phyloP scores from a whole-genome alignment of 345 rosid species.

The Heritiera littoralis region DNA sequence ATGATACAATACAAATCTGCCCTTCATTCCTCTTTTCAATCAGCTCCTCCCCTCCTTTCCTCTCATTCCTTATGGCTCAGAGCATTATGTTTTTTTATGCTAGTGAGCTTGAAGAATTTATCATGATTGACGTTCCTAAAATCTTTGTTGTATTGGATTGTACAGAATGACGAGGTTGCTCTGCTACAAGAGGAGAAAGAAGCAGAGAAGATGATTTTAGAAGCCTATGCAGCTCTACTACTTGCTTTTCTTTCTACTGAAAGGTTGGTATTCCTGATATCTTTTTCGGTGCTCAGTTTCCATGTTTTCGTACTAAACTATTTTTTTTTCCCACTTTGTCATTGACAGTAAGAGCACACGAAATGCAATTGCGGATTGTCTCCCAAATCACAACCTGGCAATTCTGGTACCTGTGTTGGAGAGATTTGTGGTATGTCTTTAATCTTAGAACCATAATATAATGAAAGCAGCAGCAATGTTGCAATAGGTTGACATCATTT shows the following conservation, averaged over 20 bases:
- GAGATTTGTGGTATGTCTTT: constrained; percentile 90
- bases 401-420: constrained; percentile 90
- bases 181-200: constrained; percentile 92
- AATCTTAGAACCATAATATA: constrained; percentile 11
- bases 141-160: constrained; percentile 17
- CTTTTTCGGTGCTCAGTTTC: neutral
- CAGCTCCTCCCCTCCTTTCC: neutral
- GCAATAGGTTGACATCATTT: neutral
- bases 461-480: constrained; percentile 9
- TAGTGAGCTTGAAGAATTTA: constrained; percentile 4
- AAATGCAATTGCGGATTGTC: constrained; percentile 68
- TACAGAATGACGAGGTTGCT: constrained; percentile 74
- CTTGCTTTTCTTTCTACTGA: constrained; percentile 98
- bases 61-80: neutral
- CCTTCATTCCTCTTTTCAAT: neutral
- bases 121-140: constrained; percentile 7
- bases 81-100: neutral
- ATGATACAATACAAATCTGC: neutral
- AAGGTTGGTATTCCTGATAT: constrained; percentile 48
- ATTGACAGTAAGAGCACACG: constrained; percentile 72
- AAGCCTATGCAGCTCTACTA: constrained; percentile 91
- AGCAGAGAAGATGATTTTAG: constrained; percentile 97
- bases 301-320: constrained; percentile 5
- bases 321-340: constrained; percentile 21
- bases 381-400: constrained; percentile 66